These are phyloP conservation scores for Colletotrichum somersetense DNA, from an alignment of 2,329 filamentous ascomycete species.

Conservation along the genomic window DNA sequence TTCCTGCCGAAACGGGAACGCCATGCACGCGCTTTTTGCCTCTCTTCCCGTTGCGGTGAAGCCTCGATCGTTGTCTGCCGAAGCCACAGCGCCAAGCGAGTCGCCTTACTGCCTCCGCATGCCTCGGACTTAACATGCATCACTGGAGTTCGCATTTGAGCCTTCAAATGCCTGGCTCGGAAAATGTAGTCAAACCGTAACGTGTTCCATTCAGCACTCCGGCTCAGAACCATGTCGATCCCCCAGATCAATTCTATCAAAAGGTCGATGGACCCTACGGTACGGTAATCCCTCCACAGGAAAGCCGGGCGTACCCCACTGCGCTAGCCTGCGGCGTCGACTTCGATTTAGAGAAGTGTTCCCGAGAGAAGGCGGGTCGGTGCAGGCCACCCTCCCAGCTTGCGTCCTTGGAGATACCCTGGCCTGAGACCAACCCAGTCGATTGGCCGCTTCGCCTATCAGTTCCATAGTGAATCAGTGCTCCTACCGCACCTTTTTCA, in stretches of 20 bases:
- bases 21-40: neutral
- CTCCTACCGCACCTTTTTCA: constrained; percentile 32
- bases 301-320: constrained; percentile 24
- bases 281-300: neutral
- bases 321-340: constrained; percentile 18
- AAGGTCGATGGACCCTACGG: neutral
- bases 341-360: constrained; percentile 29
- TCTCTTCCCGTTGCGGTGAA: neutral
- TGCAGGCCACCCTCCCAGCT: constrained; percentile 15
- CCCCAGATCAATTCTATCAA: neutral
- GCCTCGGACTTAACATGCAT: neutral
- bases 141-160: neutral
- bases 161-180: neutral
- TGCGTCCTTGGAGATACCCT: constrained; percentile 21
- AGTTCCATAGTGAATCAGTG: too few relatives aligned
- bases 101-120: neutral
- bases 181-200: neutral
- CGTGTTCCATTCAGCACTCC: too few relatives aligned
- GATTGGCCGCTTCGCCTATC: constrained; percentile 13
- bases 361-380: constrained; percentile 23
- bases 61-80: constrained; percentile 2
- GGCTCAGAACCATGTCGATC: too few relatives aligned
- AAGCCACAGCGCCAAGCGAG: constrained; percentile 8
- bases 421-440: constrained; percentile 4
- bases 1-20: neutral